These are phyloP conservation scores for Plasmodium billcollinsi DNA, from an alignment of 169 alveolate genomes.

Conservation along the genomic window DNA sequence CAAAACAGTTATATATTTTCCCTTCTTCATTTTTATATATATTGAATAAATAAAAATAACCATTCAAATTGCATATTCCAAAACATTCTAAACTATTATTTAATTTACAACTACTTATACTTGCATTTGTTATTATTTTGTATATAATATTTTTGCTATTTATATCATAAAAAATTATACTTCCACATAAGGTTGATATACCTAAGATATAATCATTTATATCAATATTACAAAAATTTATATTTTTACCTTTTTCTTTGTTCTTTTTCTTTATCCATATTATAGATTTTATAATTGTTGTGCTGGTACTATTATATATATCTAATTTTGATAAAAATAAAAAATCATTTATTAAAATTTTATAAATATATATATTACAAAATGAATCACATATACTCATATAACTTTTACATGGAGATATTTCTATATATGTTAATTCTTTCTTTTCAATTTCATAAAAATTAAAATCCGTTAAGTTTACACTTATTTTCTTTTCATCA, in stretches of 20 bases:
- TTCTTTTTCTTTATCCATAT: conserved; percentile 61
- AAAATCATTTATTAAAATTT: conserved; percentile 11
- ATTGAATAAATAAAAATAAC: conserved; percentile 42
- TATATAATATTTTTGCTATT: conserved; percentile 3
- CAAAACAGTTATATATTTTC: conserved; percentile 50
- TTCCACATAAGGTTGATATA: conserved; percentile 35
- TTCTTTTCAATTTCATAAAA: conserved; percentile 48
- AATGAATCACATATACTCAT: conserved; percentile 45
- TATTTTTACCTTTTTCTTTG: not conserved
- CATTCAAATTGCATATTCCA: conserved; percentile 49
- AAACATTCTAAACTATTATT: conserved; percentile 26
- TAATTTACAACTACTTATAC: conserved; percentile 39
- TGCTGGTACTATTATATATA: not conserved
- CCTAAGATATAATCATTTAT: conserved; percentile 21
- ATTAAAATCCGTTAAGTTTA: conserved; percentile 26
- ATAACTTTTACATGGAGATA: conserved; percentile 50
- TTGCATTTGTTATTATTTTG: conserved; percentile 14
- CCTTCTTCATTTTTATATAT: conserved; percentile 21
- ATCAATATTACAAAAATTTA: not conserved
- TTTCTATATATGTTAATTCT: conserved; percentile 4
- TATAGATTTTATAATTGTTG: conserved; percentile 12
- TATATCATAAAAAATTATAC: conserved; percentile 33
- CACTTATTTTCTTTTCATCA: not conserved
- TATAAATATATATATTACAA: conserved; percentile 43
- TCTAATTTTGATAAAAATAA: conserved; percentile 13